phyloP scores from a whole-genome alignment of 768 basidiomycete genomes.

The Pulveroboletus sp. region DNA sequence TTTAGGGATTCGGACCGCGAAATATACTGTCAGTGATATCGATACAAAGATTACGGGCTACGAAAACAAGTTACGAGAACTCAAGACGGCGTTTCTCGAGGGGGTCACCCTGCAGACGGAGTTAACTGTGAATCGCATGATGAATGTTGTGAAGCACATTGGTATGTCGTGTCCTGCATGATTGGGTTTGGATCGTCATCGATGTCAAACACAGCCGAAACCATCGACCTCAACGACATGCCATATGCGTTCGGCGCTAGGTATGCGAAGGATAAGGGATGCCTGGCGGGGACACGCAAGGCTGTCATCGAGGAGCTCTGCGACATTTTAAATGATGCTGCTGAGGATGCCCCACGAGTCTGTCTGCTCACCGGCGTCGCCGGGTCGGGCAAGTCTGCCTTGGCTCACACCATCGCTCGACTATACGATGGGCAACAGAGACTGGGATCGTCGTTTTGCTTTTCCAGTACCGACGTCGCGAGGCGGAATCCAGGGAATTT shows the following conservation, averaged over 20 bases:
- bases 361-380: background rate
- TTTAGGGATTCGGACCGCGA: background rate
- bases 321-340: background rate
- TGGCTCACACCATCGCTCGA: background rate
- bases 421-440: background rate
- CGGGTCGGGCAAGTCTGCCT: constrained; percentile 18
- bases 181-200: background rate
- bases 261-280: background rate
- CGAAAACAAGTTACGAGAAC: background rate
- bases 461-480: background rate
- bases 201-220: background rate
- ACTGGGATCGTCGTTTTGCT: background rate
- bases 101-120: too few species aligned
- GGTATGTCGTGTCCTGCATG: background rate
- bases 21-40: background rate
- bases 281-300: background rate
- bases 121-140: too few species aligned
- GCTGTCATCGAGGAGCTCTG: background rate
- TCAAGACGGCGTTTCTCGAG: background rate
- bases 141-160: constrained; percentile 5
- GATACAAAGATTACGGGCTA: background rate
- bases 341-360: background rate
- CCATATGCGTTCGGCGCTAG: background rate
- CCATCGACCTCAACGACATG: background rate
- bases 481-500: background rate